Conservation (phyloP, 192 early-diverging fungal species). For the Podila verticillata region DNA sequence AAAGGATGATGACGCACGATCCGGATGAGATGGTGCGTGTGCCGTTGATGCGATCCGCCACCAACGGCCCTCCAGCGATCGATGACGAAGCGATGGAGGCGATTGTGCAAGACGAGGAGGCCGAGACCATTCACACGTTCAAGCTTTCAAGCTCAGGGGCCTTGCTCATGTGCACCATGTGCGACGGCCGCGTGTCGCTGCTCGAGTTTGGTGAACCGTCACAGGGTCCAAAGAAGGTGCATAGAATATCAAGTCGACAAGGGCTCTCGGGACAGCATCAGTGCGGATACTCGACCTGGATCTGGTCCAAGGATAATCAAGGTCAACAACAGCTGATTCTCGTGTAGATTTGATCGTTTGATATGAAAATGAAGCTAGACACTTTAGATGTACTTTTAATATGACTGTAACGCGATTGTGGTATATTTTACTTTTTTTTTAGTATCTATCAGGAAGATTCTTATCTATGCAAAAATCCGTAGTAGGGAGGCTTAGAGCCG, state of each 20-base stretch:
- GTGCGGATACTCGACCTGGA: slow-evolving; percentile 11
- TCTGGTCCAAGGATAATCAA: slow-evolving; percentile 10
- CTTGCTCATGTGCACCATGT: slow-evolving; percentile 38
- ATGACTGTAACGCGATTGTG: too few species aligned
- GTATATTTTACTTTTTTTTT: too few species aligned
- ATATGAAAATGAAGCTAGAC: too few species aligned
- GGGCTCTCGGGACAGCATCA: background rate
- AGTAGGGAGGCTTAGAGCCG: slow-evolving; percentile 1
- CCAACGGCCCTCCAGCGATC: background rate
- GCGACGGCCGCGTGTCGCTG: slow-evolving; percentile 26
- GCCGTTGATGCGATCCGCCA: background rate
- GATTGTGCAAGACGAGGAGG: background rate
- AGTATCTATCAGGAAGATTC: too few species aligned
- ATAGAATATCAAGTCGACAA: background rate
- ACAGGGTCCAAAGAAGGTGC: background rate
- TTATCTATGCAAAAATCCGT: too few species aligned
- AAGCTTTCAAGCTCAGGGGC: slow-evolving; percentile 27
- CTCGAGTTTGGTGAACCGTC: slow-evolving; percentile 17
- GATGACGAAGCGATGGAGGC: background rate
- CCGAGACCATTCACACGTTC: slow-evolving; percentile 14
- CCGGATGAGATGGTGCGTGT: background rate
- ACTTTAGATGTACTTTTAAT: too few species aligned
- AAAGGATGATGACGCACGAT: background rate
- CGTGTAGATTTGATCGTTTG: background rate
- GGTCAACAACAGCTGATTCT: background rate